These are phyloP conservation scores for Prunus campanulata DNA, from an alignment of 306 rosid genomes.

Conservation along the genomic window DNA sequence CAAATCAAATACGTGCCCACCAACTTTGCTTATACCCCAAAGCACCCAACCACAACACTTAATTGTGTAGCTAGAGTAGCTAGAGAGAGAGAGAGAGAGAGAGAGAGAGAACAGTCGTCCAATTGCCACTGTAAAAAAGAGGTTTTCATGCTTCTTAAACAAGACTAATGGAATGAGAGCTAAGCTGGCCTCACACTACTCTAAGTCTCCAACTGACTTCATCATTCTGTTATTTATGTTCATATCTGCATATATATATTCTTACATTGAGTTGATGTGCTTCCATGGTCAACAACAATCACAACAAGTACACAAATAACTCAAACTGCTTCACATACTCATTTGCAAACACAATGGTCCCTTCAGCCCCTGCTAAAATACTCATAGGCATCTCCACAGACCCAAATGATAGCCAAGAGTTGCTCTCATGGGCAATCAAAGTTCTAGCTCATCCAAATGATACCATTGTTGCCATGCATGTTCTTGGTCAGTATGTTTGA, in stretches of 20 bases:
- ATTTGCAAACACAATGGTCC: constrained; percentile 32
- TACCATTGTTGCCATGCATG: constrained; percentile 70
- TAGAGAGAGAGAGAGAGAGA: background rate
- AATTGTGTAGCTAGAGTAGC: constrained; percentile 35
- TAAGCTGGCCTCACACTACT: constrained; percentile 53
- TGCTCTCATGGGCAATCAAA: constrained; percentile 70
- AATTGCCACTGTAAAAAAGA: constrained; percentile 32
- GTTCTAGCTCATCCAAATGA: constrained; percentile 79
- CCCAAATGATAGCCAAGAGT: constrained; percentile 59
- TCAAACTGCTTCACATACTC: constrained; percentile 2
- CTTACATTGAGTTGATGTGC: constrained; percentile 28
- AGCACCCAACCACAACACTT: constrained; percentile 89
- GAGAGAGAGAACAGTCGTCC: background rate
- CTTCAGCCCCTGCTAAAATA: constrained; percentile 50
- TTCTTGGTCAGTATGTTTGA: constrained; percentile 60
- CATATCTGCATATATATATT: constrained; percentile 28
- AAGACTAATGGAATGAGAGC: constrained; percentile 60
- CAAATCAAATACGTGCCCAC: constrained; percentile 65
- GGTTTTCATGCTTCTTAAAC: constrained; percentile 72
- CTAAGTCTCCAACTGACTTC: constrained; percentile 56
- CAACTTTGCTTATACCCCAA: constrained; percentile 95
- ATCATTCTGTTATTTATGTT: constrained; percentile 41
- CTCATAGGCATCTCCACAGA: constrained; percentile 76
- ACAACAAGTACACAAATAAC: constrained; percentile 24
- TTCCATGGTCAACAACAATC: constrained; percentile 33